Evolutionary conservation across 179 eudicot species (phyloP).

Genomic region (Vitellaria paradoxa): DNA sequence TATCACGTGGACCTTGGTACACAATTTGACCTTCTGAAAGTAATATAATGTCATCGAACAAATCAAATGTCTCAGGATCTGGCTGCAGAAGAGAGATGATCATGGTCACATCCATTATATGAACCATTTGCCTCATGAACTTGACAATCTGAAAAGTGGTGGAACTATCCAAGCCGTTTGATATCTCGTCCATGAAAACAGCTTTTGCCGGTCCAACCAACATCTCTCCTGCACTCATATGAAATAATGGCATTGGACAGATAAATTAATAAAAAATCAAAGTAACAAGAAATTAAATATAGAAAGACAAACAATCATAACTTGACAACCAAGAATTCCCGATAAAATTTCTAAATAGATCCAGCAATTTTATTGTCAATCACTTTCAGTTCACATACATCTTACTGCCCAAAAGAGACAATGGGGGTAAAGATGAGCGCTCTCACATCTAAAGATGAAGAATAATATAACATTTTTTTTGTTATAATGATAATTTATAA

Average conservation of each 20-base stretch:
- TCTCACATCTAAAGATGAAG: background rate
- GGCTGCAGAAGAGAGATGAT: conserved; percentile 86
- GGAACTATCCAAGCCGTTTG: conserved; percentile 79
- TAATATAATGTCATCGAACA: conserved; percentile 75
- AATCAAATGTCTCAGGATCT: conserved; percentile 74
- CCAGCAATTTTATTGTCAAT: background rate
- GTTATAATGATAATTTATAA: too few species aligned
- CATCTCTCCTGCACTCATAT: conserved; percentile 60
- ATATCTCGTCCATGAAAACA: conserved; percentile 75
- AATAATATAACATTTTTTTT: too few species aligned
- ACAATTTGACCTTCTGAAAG: conserved; percentile 80
- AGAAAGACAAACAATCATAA: background rate
- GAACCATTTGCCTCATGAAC: conserved; percentile 73
- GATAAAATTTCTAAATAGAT: background rate
- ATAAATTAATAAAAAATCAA: background rate
- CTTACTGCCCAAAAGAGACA: background rate
- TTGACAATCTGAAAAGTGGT: conserved; percentile 74
- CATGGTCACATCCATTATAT: conserved; percentile 78
- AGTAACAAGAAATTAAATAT: background rate
- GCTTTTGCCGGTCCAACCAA: conserved; percentile 78
- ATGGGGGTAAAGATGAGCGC: background rate
- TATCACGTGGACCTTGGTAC: conserved; percentile 78
- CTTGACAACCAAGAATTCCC: background rate
- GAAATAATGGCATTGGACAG: background rate
- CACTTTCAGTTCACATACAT: background rate